Evolutionary conservation across 208 protist genomes (phyloP).

Genomic region (Spongospora subterranea): DNA sequence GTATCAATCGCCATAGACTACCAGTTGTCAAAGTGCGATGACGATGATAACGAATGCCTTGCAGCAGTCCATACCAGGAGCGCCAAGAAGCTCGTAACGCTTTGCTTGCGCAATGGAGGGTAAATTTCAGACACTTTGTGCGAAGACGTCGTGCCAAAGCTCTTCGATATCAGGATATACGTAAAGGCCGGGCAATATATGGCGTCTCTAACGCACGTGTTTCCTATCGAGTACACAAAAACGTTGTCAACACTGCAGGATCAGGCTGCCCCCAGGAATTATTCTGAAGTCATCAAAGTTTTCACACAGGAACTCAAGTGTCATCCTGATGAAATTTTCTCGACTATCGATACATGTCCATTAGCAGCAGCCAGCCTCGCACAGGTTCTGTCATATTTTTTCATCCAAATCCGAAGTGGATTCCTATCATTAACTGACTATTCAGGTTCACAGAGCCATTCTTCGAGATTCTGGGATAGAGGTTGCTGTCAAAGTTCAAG

Average conservation of each 20-base stretch:
- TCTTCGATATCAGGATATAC: background rate
- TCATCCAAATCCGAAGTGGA: too few relatives aligned
- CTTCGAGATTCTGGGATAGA: background rate
- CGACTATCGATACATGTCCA: background rate
- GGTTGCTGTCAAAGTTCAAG: slow-evolving; percentile 42
- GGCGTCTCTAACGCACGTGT: slow-evolving; percentile 29
- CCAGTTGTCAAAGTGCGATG: slow-evolving; percentile 24
- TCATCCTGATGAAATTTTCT: slow-evolving; percentile 1
- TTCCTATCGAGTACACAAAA: background rate
- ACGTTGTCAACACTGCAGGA: slow-evolving; percentile 42
- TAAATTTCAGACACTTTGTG: background rate
- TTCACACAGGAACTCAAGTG: background rate
- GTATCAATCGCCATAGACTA: slow-evolving; percentile 20
- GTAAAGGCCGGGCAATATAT: slow-evolving; percentile 37
- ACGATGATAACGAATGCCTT: slow-evolving; percentile 14
- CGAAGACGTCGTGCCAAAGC: background rate
- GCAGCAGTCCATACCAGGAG: background rate
- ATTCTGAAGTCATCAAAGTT: background rate
- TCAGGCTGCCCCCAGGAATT: background rate
- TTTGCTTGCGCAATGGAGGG: slow-evolving; percentile 29
- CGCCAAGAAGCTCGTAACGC: slow-evolving; percentile 2
- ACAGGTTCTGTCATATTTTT: background rate
- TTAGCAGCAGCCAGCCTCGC: slow-evolving; percentile 10
- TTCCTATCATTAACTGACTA: background rate
- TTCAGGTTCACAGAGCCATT: background rate